Evolutionary conservation across 441 rosid species (phyloP).

Genomic region (Syzygium syzygioides): DNA sequence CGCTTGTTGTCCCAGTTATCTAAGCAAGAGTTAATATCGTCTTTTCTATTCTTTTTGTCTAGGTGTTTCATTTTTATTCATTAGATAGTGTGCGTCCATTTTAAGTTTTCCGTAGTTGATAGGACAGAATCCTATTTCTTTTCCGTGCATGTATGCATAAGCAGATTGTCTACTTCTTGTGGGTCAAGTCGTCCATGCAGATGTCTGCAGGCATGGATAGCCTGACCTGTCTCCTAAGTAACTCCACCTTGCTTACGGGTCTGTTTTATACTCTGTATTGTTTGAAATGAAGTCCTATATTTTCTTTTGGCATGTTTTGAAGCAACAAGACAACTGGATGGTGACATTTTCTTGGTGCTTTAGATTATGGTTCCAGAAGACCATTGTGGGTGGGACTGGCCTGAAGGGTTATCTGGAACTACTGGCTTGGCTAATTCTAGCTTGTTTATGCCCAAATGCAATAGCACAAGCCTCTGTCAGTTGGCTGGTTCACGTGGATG

Average conservation of each 20-base stretch:
- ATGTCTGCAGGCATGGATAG: neutral
- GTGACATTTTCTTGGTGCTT: slow-evolving; percentile 70
- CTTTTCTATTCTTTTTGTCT: neutral
- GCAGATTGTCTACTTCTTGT: neutral
- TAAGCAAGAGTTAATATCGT: neutral
- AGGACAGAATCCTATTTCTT: neutral
- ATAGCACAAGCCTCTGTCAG: slow-evolving; percentile 20
- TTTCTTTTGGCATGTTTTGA: slow-evolving; percentile 58
- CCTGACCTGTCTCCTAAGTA: neutral
- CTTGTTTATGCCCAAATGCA: slow-evolving; percentile 17
- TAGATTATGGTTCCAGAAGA: slow-evolving; percentile 66
- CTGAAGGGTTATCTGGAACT: slow-evolving; percentile 43
- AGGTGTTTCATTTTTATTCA: neutral
- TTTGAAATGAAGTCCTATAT: slow-evolving; percentile 15
- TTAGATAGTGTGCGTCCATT: neutral
- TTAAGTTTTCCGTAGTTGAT: neutral
- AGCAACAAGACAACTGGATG: slow-evolving; percentile 66
- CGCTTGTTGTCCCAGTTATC: neutral
- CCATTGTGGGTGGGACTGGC: slow-evolving; percentile 63
- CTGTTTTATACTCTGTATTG: neutral
- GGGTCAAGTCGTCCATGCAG: neutral
- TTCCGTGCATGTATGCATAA: neutral
- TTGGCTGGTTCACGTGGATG: slow-evolving; percentile 24
- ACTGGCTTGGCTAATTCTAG: slow-evolving; percentile 38
- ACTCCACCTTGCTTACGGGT: neutral